Conservation (phyloP, 345 rosid species). For the Lepidium sativum region DNA sequence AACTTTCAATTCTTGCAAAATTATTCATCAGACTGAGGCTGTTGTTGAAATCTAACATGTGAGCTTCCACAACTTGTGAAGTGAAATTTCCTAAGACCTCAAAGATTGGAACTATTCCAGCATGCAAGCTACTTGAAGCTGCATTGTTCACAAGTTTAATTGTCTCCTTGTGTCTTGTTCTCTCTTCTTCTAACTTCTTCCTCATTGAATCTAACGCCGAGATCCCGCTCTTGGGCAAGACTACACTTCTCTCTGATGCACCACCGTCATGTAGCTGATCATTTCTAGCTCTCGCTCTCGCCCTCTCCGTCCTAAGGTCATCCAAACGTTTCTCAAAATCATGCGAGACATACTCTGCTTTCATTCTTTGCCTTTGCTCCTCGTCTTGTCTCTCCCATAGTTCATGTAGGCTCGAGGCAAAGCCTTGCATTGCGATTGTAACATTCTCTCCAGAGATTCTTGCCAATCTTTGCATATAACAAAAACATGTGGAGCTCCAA, state of each 20-base stretch:
- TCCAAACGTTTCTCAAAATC: slow-evolving; percentile 71
- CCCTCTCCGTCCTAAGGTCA: slow-evolving; percentile 49
- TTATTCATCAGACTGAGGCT: slow-evolving; percentile 8
- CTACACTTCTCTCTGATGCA: too few species aligned
- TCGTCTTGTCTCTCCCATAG: slow-evolving; percentile 88
- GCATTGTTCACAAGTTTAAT: slow-evolving; percentile 60
- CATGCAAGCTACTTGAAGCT: slow-evolving; percentile 73
- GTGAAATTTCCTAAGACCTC: slow-evolving; percentile 71
- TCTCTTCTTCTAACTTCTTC: slow-evolving; percentile 66
- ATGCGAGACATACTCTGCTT: slow-evolving; percentile 68
- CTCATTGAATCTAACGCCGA: slow-evolving; percentile 71
- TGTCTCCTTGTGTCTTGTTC: slow-evolving; percentile 66
- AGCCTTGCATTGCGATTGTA: slow-evolving; percentile 49
- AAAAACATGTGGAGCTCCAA: slow-evolving; percentile 80
- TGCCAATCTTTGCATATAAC: slow-evolving; percentile 86
- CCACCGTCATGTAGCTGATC: slow-evolving; percentile 50
- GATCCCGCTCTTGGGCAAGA: slow-evolving; percentile 54
- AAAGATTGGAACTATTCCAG: slow-evolving; percentile 78
- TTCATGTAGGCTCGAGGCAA: slow-evolving; percentile 58
- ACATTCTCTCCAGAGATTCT: slow-evolving; percentile 71
- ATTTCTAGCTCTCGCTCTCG: slow-evolving; percentile 28
- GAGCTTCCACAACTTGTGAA: slow-evolving; percentile 68
- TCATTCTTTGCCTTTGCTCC: slow-evolving; percentile 65
- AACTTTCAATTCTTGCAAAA: slow-evolving; percentile 13
- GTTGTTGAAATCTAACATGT: slow-evolving; percentile 53